Conservation (phyloP, 192 early-diverging fungal genomes). For the Ambispora gerdemannii region DNA sequence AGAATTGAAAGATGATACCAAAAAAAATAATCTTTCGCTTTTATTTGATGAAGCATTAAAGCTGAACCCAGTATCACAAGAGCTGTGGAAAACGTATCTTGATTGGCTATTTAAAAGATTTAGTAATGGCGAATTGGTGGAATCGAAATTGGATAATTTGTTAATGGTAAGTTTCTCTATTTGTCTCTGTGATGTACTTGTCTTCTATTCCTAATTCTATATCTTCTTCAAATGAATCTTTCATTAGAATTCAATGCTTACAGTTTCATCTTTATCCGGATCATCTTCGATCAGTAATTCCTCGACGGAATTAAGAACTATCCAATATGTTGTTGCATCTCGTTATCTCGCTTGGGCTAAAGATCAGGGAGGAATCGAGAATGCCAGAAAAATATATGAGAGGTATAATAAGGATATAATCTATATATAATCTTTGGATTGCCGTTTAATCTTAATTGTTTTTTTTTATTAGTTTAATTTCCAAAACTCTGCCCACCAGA, state of each 20-base stretch:
- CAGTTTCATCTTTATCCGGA: not conserved
- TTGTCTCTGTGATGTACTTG: not conserved
- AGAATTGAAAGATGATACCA: not conserved
- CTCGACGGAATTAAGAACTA: not conserved
- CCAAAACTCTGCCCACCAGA: not conserved
- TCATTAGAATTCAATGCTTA: constrained; percentile 11
- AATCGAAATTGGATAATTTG: constrained; percentile 9
- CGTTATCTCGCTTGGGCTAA: constrained; percentile 9
- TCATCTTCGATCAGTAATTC: not conserved
- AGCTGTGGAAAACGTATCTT: constrained; percentile 19
- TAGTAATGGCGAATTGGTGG: not conserved
- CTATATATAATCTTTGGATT: not conserved
- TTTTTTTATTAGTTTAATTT: not conserved
- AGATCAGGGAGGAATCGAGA: constrained; percentile 1
- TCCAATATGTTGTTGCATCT: not conserved
- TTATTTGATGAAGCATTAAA: constrained; percentile 6
- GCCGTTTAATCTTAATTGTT: not conserved
- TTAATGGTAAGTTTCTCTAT: constrained; percentile 2
- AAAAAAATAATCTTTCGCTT: not conserved
- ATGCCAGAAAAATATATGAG: constrained; percentile 6
- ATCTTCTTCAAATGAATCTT: no score
- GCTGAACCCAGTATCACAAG: not conserved
- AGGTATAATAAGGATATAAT: not conserved
- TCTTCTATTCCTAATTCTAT: not conserved
- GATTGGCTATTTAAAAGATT: not conserved